phyloP scores from a whole-genome alignment of 108 stramenopile species.

The Epithemia pelagica region DNA sequence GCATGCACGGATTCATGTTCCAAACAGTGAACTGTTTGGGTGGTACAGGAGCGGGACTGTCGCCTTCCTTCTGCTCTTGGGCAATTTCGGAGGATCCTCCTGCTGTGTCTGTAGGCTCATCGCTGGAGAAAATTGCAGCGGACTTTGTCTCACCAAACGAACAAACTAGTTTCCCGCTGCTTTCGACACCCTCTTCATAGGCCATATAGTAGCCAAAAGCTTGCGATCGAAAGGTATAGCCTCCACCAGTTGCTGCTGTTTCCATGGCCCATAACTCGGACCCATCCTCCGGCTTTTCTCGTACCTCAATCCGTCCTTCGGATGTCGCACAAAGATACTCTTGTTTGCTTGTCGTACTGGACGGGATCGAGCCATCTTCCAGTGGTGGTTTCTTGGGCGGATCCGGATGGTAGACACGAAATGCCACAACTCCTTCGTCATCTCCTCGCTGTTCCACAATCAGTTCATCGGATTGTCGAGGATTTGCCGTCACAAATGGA shows the following conservation, averaged over 20 bases:
- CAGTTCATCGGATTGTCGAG: slow-evolving; percentile 25
- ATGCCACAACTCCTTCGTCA: not conserved
- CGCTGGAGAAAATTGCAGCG: not conserved
- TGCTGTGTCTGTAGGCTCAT: not conserved
- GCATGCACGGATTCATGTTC: slow-evolving; percentile 36
- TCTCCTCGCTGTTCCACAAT: slow-evolving; percentile 14
- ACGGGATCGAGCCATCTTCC: not conserved
- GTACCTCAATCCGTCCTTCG: slow-evolving; percentile 5
- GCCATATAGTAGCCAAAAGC: slow-evolving; percentile 11
- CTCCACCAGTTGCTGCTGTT: slow-evolving; percentile 14
- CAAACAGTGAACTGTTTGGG: slow-evolving; percentile 9
- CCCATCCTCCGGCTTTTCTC: not conserved
- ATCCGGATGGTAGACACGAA: not conserved
- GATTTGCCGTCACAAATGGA: slow-evolving; percentile 30
- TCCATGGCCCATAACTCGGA: slow-evolving; percentile 25
- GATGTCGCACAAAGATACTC: slow-evolving; percentile 3
- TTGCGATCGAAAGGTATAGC: slow-evolving; percentile 20
- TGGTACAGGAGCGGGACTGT: not conserved
- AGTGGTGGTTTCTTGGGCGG: too few relatives aligned
- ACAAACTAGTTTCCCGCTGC: slow-evolving; percentile 7
- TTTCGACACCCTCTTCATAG: slow-evolving; percentile 8
- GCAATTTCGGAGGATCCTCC: not conserved
- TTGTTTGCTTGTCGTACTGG: not conserved
- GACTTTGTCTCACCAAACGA: not conserved
- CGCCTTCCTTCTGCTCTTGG: not conserved